Base-by-base conservation (phyloP, 805 yeast genomes). In the Candida montana region DNA sequence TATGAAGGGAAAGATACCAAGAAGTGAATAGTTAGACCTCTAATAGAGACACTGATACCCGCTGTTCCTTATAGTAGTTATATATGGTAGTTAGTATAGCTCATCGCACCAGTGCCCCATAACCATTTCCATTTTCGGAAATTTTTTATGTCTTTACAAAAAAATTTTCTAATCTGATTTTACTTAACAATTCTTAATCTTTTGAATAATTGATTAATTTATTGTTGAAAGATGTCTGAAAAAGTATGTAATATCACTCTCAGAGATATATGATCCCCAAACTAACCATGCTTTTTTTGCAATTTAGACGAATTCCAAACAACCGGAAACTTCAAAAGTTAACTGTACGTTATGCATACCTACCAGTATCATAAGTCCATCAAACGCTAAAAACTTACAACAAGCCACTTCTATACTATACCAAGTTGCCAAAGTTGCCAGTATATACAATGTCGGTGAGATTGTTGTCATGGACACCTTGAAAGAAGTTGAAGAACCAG, bases 361-460 rank as follows among this genome's bases (percentile, higher is more conserved):
- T 2, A 77, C 91, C 1, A 70, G 81, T 1, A 67, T 80, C 15
- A 71, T 88, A 11, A 68, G 76, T 2, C 46, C 49, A 1, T 54
- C 75, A 6, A 75, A 79, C 52, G 83, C 91, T 36, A 64, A 62
- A 30, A 81, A 81, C 49, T 64, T 86, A 37, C 81, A 81, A 47
- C 95, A 88, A 57, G 79, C 78, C 12, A 88, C 95, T 0, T 68
- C 75, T 44, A 69, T 78, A 1, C 79, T 84, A 1, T 84, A 89
- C 53, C 95, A 88, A 59, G 71, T 90, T 13, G 90, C 95, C 11
- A 77, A 83, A 53, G 77, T 81, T 3, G 83, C 88, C 4, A 75
- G 84, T 23, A 67, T 77, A 2, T 88, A 72, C 59, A 74, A 78
- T 40, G 87, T 86, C 6, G 74, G 77, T 5, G 97, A 90, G 56